phyloP scores from a whole-genome alignment of 768 basidiomycete genomes.

The Peribolospora kevripleyi region DNA sequence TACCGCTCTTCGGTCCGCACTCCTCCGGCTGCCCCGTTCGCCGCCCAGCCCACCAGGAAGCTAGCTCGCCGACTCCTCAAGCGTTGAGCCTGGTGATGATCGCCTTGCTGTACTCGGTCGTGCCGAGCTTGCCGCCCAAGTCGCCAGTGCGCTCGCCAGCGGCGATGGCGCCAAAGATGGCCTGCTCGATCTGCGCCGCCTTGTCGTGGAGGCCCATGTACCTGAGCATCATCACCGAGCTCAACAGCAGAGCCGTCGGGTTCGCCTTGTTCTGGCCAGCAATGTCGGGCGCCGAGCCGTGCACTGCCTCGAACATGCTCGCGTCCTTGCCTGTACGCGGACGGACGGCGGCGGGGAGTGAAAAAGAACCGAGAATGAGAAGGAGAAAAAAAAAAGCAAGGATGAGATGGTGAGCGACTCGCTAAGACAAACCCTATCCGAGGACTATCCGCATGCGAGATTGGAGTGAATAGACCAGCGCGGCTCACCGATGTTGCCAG shows the following conservation, averaged over 20 bases:
- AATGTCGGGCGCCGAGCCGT: constrained; percentile 98
- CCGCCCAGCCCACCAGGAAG: too few species aligned
- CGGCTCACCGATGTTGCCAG: constrained; percentile 88
- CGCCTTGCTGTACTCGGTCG: constrained; percentile 17
- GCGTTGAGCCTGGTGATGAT: too few species aligned
- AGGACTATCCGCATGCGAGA: not conserved
- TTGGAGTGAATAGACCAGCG: constrained; percentile 13
- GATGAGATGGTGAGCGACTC: not conserved
- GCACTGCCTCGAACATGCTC: constrained; percentile 97
- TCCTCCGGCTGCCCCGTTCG: too few species aligned
- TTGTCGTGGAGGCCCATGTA: constrained; percentile 76
- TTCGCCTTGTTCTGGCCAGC: constrained; percentile 89
- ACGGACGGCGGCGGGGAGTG: not conserved
- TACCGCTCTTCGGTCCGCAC: too few species aligned
- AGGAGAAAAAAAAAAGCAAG: not conserved
- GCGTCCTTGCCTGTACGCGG: constrained; percentile 41
- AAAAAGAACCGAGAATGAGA: not conserved
- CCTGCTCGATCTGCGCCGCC: constrained; percentile 75
- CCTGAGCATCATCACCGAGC: constrained; percentile 93
- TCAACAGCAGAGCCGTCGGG: constrained; percentile 92
- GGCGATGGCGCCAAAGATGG: constrained; percentile 71
- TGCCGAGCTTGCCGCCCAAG: constrained; percentile 75
- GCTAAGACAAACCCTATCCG: not conserved
- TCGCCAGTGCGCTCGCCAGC: constrained; percentile 90
- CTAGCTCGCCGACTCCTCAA: too few species aligned